Percentiles rank a stretch among this genome's conserved stretches.
These are phyloP conservation scores for Ogataea nitratoaversa DNA, from an alignment of 805 yeast species.

Conservation along the genomic window DNA sequence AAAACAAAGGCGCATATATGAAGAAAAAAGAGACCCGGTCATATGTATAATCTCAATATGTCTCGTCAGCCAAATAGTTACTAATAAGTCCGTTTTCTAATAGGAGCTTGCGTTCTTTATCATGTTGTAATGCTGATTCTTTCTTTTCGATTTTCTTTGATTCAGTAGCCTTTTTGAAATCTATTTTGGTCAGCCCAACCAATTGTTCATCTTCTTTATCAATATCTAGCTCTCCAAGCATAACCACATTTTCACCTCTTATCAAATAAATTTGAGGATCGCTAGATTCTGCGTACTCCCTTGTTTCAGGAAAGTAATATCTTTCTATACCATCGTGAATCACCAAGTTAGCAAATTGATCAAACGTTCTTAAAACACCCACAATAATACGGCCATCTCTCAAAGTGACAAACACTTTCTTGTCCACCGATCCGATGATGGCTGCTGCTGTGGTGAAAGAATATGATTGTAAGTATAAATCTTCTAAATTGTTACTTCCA, in stretches of 20 bases:
- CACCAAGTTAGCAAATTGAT: conserved; percentile 90
- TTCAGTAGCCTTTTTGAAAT: conserved; percentile 55
- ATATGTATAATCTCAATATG: conserved; percentile 9
- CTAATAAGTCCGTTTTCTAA: conserved; percentile 18
- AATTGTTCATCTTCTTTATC: conserved; percentile 76
- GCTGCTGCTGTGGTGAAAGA: conserved; percentile 89
- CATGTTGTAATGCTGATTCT: conserved; percentile 12
- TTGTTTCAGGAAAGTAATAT: conserved; percentile 52
- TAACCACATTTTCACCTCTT: conserved; percentile 93
- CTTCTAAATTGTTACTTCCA: conserved; percentile 29
- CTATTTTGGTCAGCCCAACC: conserved; percentile 50
- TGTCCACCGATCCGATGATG: conserved; percentile 80
- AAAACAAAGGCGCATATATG: neutral
- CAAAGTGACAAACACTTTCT: conserved; percentile 72
- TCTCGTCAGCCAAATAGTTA: conserved; percentile 18
- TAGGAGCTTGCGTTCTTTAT: conserved; percentile 14
- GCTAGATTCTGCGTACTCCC: conserved; percentile 57
- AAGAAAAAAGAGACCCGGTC: neutral
- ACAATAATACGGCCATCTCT: conserved; percentile 86
- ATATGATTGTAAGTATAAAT: conserved; percentile 71
- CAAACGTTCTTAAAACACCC: conserved; percentile 91
- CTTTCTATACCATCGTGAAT: conserved; percentile 89
- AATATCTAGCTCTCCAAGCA: conserved; percentile 90
- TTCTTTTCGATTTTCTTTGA: conserved; percentile 22
- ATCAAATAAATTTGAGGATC: conserved; percentile 76